Conservation (phyloP, 176 grass and related monocot genomes). For the Carex cristatella region DNA sequence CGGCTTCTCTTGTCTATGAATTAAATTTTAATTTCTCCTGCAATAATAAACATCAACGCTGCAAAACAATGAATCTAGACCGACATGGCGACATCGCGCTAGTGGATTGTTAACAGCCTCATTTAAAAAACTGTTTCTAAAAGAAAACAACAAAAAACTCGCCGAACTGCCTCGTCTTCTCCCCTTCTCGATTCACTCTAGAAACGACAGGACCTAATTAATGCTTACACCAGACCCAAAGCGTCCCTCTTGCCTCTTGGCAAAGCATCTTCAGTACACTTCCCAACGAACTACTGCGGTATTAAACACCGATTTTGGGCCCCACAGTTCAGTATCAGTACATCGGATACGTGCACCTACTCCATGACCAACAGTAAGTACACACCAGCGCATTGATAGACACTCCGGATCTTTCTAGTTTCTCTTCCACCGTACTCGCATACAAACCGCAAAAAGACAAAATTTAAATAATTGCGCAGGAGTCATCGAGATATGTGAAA, state of each 20-base stretch:
- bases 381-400: not conserved
- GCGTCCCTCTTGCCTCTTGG: not conserved
- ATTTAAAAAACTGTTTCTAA: not conserved
- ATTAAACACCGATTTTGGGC: not conserved
- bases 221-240: not conserved
- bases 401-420: not conserved
- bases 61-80: not conserved
- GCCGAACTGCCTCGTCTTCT: not conserved
- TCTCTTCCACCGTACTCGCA: not conserved
- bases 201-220: not conserved
- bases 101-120: not conserved
- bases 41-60: no score
- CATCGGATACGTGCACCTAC: not conserved
- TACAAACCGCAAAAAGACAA: slow-evolving; percentile 12
- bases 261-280: not conserved
- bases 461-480: not conserved
- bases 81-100: not conserved
- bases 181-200: not conserved
- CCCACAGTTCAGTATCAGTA: not conserved
- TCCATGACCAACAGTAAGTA: not conserved
- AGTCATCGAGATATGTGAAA: not conserved
- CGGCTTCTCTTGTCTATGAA: no score
- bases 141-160: slow-evolving; percentile 13
- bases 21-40: no score
- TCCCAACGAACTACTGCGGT: not conserved